These are phyloP conservation scores for Xanthoconium separans DNA, from an alignment of 1,284 basidiomycete genomes.

Conservation along the genomic window DNA sequence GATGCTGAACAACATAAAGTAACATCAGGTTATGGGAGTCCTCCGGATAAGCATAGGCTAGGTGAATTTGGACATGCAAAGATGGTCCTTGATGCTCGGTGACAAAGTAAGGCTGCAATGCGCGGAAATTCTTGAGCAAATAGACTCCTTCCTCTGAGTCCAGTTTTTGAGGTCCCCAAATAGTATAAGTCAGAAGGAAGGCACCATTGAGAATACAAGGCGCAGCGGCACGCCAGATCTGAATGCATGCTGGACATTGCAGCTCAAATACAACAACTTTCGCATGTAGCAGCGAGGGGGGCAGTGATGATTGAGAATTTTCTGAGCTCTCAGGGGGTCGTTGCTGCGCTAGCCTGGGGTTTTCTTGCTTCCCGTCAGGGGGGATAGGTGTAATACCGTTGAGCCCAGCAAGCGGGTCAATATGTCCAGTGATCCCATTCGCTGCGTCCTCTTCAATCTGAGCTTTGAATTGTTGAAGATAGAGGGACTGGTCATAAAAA, in stretches of 20 bases:
- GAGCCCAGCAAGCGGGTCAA: background rate
- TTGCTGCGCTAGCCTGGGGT: background rate
- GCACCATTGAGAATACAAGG: background rate
- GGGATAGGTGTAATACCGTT: background rate
- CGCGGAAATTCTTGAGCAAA: background rate
- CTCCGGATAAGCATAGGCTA: background rate
- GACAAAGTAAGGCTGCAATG: slow-evolving; percentile 1
- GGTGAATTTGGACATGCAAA: background rate
- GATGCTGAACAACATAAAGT: background rate
- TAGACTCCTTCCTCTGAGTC: background rate
- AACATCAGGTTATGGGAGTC: background rate
- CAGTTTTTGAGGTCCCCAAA: accelerated
- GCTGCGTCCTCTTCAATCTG: background rate
- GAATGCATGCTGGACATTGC: background rate
- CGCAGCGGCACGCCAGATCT: background rate
- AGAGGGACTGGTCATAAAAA: background rate
- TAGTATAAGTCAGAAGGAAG: background rate
- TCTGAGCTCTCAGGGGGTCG: background rate
- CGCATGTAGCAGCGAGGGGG: background rate
- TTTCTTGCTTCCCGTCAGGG: background rate
- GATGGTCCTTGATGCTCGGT: background rate
- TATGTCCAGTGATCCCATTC: too few relatives aligned
- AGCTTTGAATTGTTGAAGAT: background rate
- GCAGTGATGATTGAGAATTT: background rate
- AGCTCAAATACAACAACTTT: background rate